Percentiles rank a stretch among this genome's conserved stretches.
Conservation (phyloP, 441 rosid genomes). For the Populus hybrid region DNA sequence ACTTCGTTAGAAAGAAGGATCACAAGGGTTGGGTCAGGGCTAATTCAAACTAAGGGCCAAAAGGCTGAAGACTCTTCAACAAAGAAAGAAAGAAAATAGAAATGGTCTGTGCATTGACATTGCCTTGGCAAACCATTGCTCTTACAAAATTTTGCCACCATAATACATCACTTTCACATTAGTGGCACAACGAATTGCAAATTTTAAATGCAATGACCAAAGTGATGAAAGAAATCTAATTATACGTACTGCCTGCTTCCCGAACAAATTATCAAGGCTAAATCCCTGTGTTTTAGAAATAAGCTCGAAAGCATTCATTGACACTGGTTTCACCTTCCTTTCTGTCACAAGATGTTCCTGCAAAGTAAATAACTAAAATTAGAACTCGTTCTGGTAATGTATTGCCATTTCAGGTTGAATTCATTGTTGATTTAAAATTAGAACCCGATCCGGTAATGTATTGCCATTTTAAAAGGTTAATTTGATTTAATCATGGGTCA, state of each 20-base stretch:
- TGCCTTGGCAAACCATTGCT: neutral
- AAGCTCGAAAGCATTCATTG: slow-evolving; percentile 96
- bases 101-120: neutral
- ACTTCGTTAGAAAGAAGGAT: neutral
- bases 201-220: neutral
- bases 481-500: too few relatives aligned
- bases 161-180: neutral
- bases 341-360: slow-evolving; percentile 80
- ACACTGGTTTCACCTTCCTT: slow-evolving; percentile 81
- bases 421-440: too few relatives aligned
- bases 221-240: neutral
- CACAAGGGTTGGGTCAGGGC: neutral
- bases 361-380: slow-evolving; percentile 17
- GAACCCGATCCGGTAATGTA: too few relatives aligned
- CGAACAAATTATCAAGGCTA: slow-evolving; percentile 86
- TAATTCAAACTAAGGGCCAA: neutral
- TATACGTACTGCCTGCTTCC: slow-evolving; percentile 53
- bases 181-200: neutral
- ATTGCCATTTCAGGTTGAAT: neutral
- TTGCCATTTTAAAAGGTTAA: too few relatives aligned
- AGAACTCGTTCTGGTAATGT: neutral
- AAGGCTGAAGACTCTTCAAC: neutral
- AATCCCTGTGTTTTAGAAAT: slow-evolving; percentile 76
- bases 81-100: neutral
- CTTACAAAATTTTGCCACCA: neutral